Evolutionary conservation across 2,329 filamentous ascomycete species (phyloP).

Genomic region (Cladosporium sp.): DNA sequence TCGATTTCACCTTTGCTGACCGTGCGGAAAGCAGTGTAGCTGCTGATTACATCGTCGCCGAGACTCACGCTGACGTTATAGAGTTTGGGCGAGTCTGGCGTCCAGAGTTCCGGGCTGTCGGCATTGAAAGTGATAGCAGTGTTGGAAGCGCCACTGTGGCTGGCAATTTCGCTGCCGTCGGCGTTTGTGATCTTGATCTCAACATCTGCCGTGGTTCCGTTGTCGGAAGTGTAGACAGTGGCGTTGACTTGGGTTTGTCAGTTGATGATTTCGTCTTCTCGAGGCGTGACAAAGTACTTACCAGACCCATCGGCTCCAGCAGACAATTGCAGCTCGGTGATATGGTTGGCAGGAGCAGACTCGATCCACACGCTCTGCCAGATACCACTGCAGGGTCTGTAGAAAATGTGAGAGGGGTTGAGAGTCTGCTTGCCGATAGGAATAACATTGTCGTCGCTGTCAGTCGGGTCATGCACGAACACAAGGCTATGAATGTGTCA

Average conservation of each 20-base stretch:
- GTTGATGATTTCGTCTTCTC: too few relatives aligned
- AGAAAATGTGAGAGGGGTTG: conserved; percentile 66
- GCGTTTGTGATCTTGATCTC: conserved; percentile 28
- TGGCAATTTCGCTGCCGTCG: conserved; percentile 33
- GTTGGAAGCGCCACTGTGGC: conserved; percentile 44
- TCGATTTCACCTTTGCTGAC: conserved; percentile 53
- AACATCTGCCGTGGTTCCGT: conserved; percentile 33
- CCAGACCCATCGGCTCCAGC: conserved; percentile 34
- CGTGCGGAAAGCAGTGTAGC: conserved; percentile 65
- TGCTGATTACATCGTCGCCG: conserved; percentile 50
- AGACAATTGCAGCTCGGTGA: conserved; percentile 55
- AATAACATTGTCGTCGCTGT: conserved; percentile 50
- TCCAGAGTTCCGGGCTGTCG: conserved; percentile 55
- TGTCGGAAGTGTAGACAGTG: conserved; percentile 46
- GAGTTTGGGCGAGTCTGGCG: conserved; percentile 55
- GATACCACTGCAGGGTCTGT: conserved; percentile 66
- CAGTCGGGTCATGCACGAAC: conserved; percentile 63
- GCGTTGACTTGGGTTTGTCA: conserved; percentile 17
- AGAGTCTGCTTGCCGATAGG: conserved; percentile 48
- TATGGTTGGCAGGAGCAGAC: conserved; percentile 51
- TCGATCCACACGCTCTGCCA: conserved; percentile 70
- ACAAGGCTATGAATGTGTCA: conserved; percentile 52
- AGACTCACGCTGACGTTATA: conserved; percentile 58
- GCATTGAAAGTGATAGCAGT: conserved; percentile 52
- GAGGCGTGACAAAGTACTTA: neutral